Conservation (phyloP, 2,329 filamentous ascomycete species). For the Leptographium wingfieldii region DNA sequence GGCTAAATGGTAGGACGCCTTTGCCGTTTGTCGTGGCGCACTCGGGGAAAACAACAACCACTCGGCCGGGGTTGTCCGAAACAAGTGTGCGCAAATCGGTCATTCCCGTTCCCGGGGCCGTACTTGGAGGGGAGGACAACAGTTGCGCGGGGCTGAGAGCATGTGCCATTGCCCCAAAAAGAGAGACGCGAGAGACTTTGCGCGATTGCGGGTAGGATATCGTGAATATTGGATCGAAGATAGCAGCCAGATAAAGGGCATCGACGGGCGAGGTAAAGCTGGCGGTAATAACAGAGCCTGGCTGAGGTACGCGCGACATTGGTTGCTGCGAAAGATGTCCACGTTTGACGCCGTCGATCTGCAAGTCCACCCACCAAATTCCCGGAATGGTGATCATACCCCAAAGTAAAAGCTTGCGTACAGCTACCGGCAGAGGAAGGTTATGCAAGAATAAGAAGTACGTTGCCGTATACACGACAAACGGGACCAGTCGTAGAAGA, state of each 20-base stretch:
- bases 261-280: slow-evolving; percentile 91
- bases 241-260: slow-evolving; percentile 82
- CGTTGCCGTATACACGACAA: slow-evolving; percentile 51
- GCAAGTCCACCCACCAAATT: slow-evolving; percentile 97
- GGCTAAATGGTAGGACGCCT: slow-evolving; percentile 74
- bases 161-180: slow-evolving; percentile 61
- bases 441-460: slow-evolving; percentile 78
- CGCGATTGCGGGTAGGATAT: slow-evolving; percentile 64
- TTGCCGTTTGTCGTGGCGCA: slow-evolving; percentile 89
- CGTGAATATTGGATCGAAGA: slow-evolving; percentile 94
- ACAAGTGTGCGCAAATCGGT: slow-evolving; percentile 53
- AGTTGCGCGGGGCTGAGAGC: slow-evolving; percentile 52
- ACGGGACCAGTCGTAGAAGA: slow-evolving; percentile 64
- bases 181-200: slow-evolving; percentile 62
- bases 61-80: slow-evolving; percentile 54
- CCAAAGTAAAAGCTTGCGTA: slow-evolving; percentile 81
- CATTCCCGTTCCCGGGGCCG: slow-evolving; percentile 24
- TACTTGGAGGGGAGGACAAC: slow-evolving; percentile 18
- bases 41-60: slow-evolving; percentile 84
- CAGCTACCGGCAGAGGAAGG: slow-evolving; percentile 46
- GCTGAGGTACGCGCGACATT: slow-evolving; percentile 60
- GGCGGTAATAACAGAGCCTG: slow-evolving; percentile 72
- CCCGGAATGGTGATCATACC: slow-evolving; percentile 75
- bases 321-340: slow-evolving; percentile 72
- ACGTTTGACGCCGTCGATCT: slow-evolving; percentile 90